Evolutionary conservation across 2,329 filamentous ascomycete species (phyloP).

Genomic region (Beauveria scarabaeidicola): DNA sequence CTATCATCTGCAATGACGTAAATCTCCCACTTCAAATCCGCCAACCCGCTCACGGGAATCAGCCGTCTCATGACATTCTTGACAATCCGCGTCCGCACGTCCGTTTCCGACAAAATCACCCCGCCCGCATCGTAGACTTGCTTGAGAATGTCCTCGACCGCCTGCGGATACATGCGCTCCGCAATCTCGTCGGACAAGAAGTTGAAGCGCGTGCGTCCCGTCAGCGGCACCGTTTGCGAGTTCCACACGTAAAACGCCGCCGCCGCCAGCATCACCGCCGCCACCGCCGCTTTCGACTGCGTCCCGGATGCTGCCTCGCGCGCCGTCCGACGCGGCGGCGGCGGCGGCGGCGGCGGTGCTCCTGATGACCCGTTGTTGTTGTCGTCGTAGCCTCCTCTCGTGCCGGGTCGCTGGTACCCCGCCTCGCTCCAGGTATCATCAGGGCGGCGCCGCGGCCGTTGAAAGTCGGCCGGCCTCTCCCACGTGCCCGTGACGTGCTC

Average conservation of each 20-base stretch:
- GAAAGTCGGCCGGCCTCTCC: background rate
- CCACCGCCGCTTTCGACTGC: slow-evolving; percentile 16
- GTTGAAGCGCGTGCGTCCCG: slow-evolving; percentile 66
- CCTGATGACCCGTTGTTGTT: background rate
- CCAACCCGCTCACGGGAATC: slow-evolving; percentile 57
- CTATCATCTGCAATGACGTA: slow-evolving; percentile 60
- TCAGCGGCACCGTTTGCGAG: slow-evolving; percentile 64
- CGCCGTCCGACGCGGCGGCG: background rate
- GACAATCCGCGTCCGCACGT: slow-evolving; percentile 49
- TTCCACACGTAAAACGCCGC: slow-evolving; percentile 57
- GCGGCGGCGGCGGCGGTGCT: background rate
- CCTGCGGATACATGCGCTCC: slow-evolving; percentile 27
- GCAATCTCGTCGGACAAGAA: slow-evolving; percentile 49
- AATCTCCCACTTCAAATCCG: slow-evolving; percentile 58
- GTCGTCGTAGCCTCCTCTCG: background rate
- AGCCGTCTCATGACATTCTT: slow-evolving; percentile 56
- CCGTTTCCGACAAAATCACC: slow-evolving; percentile 49
- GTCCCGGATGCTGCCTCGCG: background rate
- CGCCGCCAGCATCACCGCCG: slow-evolving; percentile 34
- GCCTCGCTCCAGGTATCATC: background rate
- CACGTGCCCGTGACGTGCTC: background rate
- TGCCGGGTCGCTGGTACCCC: background rate
- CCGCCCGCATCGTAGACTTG: slow-evolving; percentile 43
- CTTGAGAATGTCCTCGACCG: slow-evolving; percentile 36
- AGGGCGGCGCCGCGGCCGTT: background rate